phyloP scores from a whole-genome alignment of 176 grass and related monocot genomes.

The Leersia perrieri region DNA sequence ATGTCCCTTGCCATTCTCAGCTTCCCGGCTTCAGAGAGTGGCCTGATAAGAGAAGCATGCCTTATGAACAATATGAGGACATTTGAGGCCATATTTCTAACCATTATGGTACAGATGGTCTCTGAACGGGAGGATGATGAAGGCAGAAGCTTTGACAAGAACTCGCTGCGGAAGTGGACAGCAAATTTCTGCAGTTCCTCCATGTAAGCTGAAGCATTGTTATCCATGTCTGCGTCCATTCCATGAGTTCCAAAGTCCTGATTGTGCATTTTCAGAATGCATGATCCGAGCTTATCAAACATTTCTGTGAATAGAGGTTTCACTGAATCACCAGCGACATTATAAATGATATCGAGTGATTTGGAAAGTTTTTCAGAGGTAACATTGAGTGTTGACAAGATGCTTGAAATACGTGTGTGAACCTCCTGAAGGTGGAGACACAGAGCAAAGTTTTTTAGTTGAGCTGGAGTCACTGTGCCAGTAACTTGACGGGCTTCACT shows the following conservation, averaged over 20 bases:
- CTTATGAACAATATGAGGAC: slow-evolving; percentile 97
- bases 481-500: slow-evolving; percentile 85
- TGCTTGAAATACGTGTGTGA: slow-evolving; percentile 67
- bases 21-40: slow-evolving; percentile 96
- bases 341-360: slow-evolving; percentile 73
- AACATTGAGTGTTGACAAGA: slow-evolving; percentile 56
- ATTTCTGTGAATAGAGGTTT: slow-evolving; percentile 81
- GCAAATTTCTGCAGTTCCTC: slow-evolving; percentile 90
- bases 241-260: slow-evolving; percentile 69
- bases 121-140: slow-evolving; percentile 80
- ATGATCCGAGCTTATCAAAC: slow-evolving; percentile 73
- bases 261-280: slow-evolving; percentile 83
- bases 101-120: slow-evolving; percentile 88
- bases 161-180: slow-evolving; percentile 85
- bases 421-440: slow-evolving; percentile 95
- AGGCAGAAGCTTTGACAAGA: slow-evolving; percentile 82
- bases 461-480: slow-evolving; percentile 66
- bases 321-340: slow-evolving; percentile 87
- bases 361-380: slow-evolving; percentile 72
- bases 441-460: slow-evolving; percentile 92
- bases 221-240: slow-evolving; percentile 62
- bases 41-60: slow-evolving; percentile 87
- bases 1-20: slow-evolving; percentile 96
- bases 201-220: slow-evolving; percentile 93
- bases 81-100: slow-evolving; percentile 90